Evolutionary conservation across 2,329 filamentous ascomycete genomes (phyloP).

Genomic region (Microsporum ferrugineum): DNA sequence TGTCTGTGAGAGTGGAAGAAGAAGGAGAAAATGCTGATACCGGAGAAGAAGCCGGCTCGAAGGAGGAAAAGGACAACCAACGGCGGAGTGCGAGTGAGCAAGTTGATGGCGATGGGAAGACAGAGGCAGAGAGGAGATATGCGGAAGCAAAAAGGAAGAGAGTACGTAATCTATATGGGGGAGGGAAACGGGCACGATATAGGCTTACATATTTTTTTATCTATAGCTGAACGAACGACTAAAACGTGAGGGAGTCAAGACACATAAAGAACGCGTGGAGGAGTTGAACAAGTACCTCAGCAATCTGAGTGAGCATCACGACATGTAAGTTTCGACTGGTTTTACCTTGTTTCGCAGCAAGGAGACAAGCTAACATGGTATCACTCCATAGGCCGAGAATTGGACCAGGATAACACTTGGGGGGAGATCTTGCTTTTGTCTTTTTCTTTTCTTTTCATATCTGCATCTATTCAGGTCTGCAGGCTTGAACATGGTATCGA

Average conservation of each 20-base stretch:
- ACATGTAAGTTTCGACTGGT: constrained; percentile 52
- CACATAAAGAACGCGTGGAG: constrained; percentile 92
- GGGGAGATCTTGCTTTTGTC: not conserved
- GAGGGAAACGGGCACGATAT: too few species aligned
- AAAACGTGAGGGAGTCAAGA: constrained; percentile 78
- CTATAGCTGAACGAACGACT: constrained; percentile 66
- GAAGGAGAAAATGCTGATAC: not conserved
- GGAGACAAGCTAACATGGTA: constrained; percentile 7
- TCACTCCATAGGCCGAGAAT: constrained; percentile 27
- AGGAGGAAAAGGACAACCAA: constrained; percentile 17
- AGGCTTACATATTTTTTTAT: constrained; percentile 1
- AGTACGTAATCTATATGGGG: constrained; percentile 41
- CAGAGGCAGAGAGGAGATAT: constrained; percentile 68
- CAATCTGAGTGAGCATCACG: constrained; percentile 88
- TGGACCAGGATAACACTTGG: constrained; percentile 17
- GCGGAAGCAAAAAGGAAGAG: constrained; percentile 72
- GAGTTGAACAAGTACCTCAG: constrained; percentile 90
- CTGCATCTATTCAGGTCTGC: not conserved
- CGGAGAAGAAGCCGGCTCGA: not conserved
- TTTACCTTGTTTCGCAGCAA: constrained; percentile 9
- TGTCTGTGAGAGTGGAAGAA: not conserved
- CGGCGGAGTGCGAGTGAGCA: constrained; percentile 15
- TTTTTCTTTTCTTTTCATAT: not conserved
- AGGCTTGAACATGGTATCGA: not conserved
- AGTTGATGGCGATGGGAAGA: constrained; percentile 48